Percentiles rank a stretch among this genome's conserved stretches.
Conservation (phyloP, 192 early-diverging fungal genomes). For the Gigaspora rosea region DNA sequence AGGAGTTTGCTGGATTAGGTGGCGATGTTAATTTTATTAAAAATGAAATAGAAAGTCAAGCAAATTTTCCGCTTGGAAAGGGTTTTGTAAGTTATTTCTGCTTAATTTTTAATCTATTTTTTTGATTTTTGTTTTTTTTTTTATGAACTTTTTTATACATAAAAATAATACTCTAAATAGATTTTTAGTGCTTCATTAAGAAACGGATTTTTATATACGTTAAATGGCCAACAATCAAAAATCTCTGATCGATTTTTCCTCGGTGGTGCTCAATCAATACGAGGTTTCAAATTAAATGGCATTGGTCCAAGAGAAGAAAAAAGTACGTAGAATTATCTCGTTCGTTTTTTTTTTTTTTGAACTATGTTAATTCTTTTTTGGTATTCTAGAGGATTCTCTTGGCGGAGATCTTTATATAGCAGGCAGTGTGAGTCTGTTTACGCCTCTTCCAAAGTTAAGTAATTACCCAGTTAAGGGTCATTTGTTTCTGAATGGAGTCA, state of each 20-base stretch:
- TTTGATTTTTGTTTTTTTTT: neutral
- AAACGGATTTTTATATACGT: slow-evolving; percentile 67
- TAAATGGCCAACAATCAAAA: slow-evolving; percentile 56
- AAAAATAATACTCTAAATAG: slow-evolving; percentile 19
- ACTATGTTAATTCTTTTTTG: slow-evolving; percentile 1
- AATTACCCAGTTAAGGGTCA: slow-evolving; percentile 74
- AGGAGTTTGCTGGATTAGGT: slow-evolving; percentile 81
- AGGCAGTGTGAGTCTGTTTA: slow-evolving; percentile 75
- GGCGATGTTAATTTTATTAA: slow-evolving; percentile 81
- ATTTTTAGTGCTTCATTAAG: slow-evolving; percentile 45
- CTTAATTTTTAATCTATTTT: neutral
- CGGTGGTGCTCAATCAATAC: slow-evolving; percentile 82
- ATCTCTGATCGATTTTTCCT: slow-evolving; percentile 87
- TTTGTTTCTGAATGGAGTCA: slow-evolving; percentile 85
- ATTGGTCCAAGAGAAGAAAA: slow-evolving; percentile 86
- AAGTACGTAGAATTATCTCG: slow-evolving; percentile 42
- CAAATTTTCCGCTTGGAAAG: slow-evolving; percentile 51
- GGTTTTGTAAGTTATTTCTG: slow-evolving; percentile 55
- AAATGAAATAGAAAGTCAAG: slow-evolving; percentile 69
- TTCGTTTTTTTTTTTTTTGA: neutral
- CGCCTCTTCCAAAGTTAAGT: slow-evolving; percentile 75
- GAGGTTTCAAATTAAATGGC: slow-evolving; percentile 88
- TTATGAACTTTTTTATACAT: neutral
- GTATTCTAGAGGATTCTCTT: slow-evolving; percentile 63
- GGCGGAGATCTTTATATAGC: slow-evolving; percentile 89